Evolutionary conservation across 1,284 basidiomycete genomes (phyloP), one percentile per base, ranked within the genome.

Genomic region (Puccinia novopanici): DNA sequence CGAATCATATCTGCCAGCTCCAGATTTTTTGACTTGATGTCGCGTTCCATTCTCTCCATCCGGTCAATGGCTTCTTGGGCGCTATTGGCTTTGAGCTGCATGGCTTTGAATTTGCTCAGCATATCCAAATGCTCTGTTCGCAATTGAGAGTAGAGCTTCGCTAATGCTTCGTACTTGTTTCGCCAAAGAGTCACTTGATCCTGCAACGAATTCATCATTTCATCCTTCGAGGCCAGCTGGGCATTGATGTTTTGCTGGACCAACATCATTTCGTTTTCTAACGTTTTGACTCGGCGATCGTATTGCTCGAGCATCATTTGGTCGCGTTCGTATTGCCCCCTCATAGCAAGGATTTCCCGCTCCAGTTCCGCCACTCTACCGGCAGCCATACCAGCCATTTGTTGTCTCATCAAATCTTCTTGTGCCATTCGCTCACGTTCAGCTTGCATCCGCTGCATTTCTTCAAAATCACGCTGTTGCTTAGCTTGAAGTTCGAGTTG

Each of bases 1-100:
- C 96, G 91, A 84, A 99, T 93, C 97, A 99, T 99, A 85, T 99
- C 97, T 40, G 96, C 96, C 48, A 99, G 88, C 86, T 99, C 97
- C 80, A 99, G 87, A 85, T 98, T 99, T 90, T 99, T 99, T 57
- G 94, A 89, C 88, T 99, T 99, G 84, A 98, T 89, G 86, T 99
- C 97, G 52, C 95, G 89, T 86, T 99, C 97, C 95, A 99, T 99
- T 81, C 95, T 89, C 87, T 99, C 97, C 95, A 99, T 98, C 84
- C 92, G 92, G 87, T 99, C 96, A 75, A 99, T 92, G n/a, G 96
- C 94, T 87, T 99, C 97, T 86, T 98, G 96, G 0, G 97, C 95
- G 76, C 95, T 98, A 86, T 95, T 97, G 27, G 97, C 97, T 87
- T 98, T 98, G 84, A 99, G 90, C 86, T 99, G 95, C 89, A 97